These are phyloP conservation scores for Exidia glandulosa DNA, from an alignment of 768 basidiomycete species.

Conservation along the genomic window DNA sequence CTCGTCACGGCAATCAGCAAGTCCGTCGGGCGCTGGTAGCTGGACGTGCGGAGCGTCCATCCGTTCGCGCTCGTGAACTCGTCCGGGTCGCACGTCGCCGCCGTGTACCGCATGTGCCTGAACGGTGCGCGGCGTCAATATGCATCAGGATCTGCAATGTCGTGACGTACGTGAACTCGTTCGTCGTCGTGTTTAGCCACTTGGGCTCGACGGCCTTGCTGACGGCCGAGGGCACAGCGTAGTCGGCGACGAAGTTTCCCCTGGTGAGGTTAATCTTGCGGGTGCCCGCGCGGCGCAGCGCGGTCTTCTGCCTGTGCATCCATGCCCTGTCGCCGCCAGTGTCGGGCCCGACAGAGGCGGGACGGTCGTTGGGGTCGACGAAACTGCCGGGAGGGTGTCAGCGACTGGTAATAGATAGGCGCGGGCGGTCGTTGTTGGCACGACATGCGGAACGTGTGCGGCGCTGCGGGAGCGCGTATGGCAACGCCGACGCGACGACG, in stretches of 20 bases:
- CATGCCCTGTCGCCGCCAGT: conserved; percentile 31
- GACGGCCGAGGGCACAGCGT: conserved; percentile 77
- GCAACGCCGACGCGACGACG: too few species aligned
- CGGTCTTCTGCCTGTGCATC: conserved; percentile 57
- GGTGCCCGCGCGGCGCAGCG: conserved; percentile 87
- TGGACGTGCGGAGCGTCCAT: conserved; percentile 73
- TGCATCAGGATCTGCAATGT: neutral
- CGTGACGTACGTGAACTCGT: conserved; percentile 79
- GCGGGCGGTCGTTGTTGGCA: conserved; percentile 9
- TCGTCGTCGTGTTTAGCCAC: conserved; percentile 60
- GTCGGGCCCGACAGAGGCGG: conserved; percentile 29
- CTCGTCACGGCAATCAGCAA: conserved; percentile 89
- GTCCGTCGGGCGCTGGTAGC: conserved; percentile 85
- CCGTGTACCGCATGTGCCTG: conserved; percentile 90
- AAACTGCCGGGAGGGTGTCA: neutral
- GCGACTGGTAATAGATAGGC: too few species aligned
- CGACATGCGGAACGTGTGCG: conserved; percentile 5
- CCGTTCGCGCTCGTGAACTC: conserved; percentile 73
- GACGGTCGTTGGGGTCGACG: conserved; percentile 40
- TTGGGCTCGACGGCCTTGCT: conserved; percentile 72
- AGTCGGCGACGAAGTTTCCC: conserved; percentile 87
- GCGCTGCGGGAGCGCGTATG: too few species aligned
- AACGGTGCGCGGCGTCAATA: neutral
- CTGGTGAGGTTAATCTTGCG: conserved; percentile 88
- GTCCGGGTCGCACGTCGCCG: conserved; percentile 85